phyloP scores from a whole-genome alignment of 1,284 basidiomycete genomes.

The Tausonia pullulans region DNA sequence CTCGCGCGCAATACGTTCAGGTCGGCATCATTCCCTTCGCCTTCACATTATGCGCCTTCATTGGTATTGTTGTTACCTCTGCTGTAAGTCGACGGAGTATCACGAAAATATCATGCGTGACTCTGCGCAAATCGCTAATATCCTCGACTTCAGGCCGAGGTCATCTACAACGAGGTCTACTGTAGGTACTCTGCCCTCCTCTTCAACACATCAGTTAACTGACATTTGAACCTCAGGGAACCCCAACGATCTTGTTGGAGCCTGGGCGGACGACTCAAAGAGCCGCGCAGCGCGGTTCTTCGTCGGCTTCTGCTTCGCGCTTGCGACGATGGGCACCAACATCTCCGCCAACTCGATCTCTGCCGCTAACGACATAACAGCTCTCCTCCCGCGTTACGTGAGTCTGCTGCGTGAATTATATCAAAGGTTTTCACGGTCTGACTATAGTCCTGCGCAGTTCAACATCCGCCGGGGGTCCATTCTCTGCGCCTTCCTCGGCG shows the following conservation, averaged over 20 bases:
- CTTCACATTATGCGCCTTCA: slow-evolving; percentile 49
- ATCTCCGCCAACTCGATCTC: slow-evolving; percentile 49
- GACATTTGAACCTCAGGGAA: too few relatives aligned
- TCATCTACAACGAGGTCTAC: slow-evolving; percentile 31
- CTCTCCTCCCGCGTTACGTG: slow-evolving; percentile 35
- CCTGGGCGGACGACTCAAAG: slow-evolving; percentile 38
- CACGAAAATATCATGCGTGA: too few relatives aligned
- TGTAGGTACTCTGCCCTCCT: slow-evolving; percentile 42
- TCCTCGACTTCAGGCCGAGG: slow-evolving; percentile 14
- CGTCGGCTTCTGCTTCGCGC: slow-evolving; percentile 51
- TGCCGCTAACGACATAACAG: slow-evolving; percentile 63
- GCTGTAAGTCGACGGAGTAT: slow-evolving; percentile 35
- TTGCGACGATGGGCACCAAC: slow-evolving; percentile 49
- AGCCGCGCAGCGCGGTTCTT: slow-evolving; percentile 64
- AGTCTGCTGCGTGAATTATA: too few relatives aligned
- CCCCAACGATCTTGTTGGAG: too few relatives aligned
- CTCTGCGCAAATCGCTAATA: slow-evolving; percentile 21
- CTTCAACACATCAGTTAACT: slow-evolving; percentile 48
- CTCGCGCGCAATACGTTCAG: slow-evolving; percentile 45
- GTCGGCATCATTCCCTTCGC: slow-evolving; percentile 54
- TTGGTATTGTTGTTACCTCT: slow-evolving; percentile 36
- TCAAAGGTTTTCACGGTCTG: too few relatives aligned
- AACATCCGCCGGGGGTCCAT: slow-evolving; percentile 64
- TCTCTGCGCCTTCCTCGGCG: slow-evolving; percentile 58
- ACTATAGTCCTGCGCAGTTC: slow-evolving; percentile 31